These are phyloP conservation scores for Neltuma alba DNA, from an alignment of 306 rosid genomes.

Conservation along the genomic window DNA sequence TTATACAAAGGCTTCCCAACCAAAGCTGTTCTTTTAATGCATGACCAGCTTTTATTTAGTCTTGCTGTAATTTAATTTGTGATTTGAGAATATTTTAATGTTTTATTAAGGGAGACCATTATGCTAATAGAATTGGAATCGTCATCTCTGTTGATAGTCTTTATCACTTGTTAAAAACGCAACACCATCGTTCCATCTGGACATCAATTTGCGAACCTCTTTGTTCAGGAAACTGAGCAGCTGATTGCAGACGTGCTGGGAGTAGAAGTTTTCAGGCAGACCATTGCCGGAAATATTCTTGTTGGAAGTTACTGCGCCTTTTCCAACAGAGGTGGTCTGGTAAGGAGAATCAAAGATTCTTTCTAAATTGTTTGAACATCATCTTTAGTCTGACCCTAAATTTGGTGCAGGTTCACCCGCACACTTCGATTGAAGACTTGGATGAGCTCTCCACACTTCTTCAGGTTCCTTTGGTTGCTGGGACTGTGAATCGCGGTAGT, in stretches of 20 bases:
- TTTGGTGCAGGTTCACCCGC: constrained; percentile 83
- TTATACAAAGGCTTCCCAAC: neutral
- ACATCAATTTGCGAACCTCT: neutral
- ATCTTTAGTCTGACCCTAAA: constrained; percentile 4
- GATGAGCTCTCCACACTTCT: constrained; percentile 94
- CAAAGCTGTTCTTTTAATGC: neutral
- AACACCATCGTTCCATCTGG: neutral
- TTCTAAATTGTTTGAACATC: neutral
- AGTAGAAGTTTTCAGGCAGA: constrained; percentile 95
- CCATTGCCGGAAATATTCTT: constrained; percentile 87
- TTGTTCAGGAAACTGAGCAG: constrained; percentile 87
- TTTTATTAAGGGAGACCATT: neutral
- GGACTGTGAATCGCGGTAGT: constrained; percentile 88
- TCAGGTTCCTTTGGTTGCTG: constrained; percentile 94
- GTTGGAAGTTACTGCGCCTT: constrained; percentile 91
- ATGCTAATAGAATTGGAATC: neutral
- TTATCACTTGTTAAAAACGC: neutral
- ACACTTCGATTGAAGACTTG: constrained; percentile 87
- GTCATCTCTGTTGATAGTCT: neutral
- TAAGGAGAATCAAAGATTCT: constrained; percentile 36
- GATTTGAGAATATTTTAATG: neutral
- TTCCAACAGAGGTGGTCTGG: constrained; percentile 94
- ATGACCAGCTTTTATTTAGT: neutral
- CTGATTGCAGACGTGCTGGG: constrained; percentile 94
- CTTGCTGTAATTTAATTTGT: neutral